These are phyloP conservation scores for Talaromyces sp. DNA, from an alignment of 2,329 filamentous ascomycete genomes.

Conservation along the genomic window DNA sequence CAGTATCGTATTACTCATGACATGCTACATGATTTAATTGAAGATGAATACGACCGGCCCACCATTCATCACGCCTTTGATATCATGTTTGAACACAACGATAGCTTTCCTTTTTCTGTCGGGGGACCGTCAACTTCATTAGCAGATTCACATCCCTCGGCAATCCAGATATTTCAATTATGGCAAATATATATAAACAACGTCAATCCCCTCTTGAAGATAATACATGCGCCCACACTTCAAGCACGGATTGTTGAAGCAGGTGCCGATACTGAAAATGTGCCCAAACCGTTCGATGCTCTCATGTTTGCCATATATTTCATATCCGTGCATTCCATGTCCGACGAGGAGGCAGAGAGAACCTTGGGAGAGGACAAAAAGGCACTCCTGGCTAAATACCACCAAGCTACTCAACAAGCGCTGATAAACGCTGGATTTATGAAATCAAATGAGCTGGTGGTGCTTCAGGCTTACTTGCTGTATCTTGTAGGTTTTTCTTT, in stretches of 20 bases:
- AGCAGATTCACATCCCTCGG: conserved; percentile 52
- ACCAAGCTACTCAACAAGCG: conserved; percentile 44
- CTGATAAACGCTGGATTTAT: conserved; percentile 40
- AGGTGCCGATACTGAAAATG: conserved; percentile 40
- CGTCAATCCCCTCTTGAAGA: conserved; percentile 63
- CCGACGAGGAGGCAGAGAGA: conserved; percentile 48
- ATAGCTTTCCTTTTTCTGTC: conserved; percentile 56
- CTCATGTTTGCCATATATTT: conserved; percentile 68
- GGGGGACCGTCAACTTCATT: conserved; percentile 29
- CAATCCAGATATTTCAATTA: conserved; percentile 46
- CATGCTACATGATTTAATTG: conserved; percentile 50
- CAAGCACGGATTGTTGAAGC: conserved; percentile 61
- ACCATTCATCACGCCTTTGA: conserved; percentile 57
- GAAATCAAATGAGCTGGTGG: conserved; percentile 35
- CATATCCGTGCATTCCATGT: conserved; percentile 54
- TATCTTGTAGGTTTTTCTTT: conserved; percentile 41
- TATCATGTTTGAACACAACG: conserved; percentile 52
- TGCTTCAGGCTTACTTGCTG: conserved; percentile 48
- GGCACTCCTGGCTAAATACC: conserved; percentile 37
- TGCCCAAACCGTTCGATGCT: conserved; percentile 57
- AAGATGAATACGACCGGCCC: conserved; percentile 50
- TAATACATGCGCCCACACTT: conserved; percentile 49
- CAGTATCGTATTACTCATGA: conserved; percentile 51
- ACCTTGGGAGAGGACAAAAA: conserved; percentile 33
- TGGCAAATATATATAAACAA: conserved; percentile 70